Conservation (phyloP, 2,329 filamentous ascomycete genomes). For the Cryphonectria parasitica region DNA sequence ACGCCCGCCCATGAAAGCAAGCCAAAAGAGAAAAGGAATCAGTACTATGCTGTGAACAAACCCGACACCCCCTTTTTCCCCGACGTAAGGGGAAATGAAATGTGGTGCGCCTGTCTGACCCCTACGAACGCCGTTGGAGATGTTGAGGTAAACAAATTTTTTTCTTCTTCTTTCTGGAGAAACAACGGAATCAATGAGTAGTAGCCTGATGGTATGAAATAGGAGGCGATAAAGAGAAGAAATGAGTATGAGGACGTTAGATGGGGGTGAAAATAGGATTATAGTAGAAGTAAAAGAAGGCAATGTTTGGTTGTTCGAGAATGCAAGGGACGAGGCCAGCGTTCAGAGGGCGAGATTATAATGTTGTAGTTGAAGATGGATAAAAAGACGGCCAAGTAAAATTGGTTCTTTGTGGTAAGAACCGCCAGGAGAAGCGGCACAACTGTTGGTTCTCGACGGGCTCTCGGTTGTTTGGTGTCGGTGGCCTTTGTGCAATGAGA, state of each 20-base stretch:
- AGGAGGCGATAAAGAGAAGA: background rate
- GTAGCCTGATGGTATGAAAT: background rate
- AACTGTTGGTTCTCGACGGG: background rate
- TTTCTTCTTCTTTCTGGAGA: background rate
- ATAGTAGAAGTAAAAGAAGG: background rate
- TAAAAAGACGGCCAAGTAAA: background rate
- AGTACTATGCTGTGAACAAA: background rate
- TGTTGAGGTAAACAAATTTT: background rate
- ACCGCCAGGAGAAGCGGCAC: background rate
- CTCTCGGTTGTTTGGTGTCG: background rate
- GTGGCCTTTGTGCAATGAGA: no score
- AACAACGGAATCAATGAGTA: background rate
- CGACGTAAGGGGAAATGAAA: background rate
- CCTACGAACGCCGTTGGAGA: background rate
- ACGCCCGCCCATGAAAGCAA: conserved; percentile 16
- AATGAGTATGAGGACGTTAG: background rate
- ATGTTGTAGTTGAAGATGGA: background rate
- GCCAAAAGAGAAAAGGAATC: background rate
- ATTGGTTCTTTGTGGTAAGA: background rate
- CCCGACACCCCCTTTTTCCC: background rate
- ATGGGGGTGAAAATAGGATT: background rate
- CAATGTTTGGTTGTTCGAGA: background rate
- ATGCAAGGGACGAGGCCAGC: conserved; percentile 14
- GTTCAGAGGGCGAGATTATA: conserved; percentile 15
- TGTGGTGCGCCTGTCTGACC: background rate